Base-by-base conservation (phyloP, 2,329 filamentous ascomycete genomes). In the Leptographium galeiforme region DNA sequence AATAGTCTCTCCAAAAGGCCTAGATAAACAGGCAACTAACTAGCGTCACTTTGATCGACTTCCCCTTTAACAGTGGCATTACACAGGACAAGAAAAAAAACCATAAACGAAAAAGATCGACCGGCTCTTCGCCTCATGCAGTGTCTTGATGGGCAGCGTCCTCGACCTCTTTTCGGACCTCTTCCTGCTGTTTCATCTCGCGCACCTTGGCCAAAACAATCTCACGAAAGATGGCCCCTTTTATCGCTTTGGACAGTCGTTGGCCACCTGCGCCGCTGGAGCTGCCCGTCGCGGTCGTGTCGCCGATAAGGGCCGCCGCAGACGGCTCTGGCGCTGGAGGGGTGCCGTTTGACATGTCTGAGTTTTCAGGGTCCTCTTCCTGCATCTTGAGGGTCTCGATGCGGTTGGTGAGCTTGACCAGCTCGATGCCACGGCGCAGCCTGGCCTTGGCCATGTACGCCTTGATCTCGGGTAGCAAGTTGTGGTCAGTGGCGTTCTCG, bases 391-490 rank as follows among this genome's bases (percentile, higher is more conserved):
- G 84, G 36, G 87, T 79, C 67, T 95, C 89, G 72, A 98, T 97
- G 59, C 91, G 87, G 72, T 96, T 96, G 59, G 89, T 83, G 53
- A 98, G 81, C 72, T 95, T 96, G 75, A 97, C 87, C 64, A 95
- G 84, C 70, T 97, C 89, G 72, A 98, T 94, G 63, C 90, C 91
- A 59, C 91, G 86, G 68, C 86, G 86, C 61, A 98, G 85, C 57
- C 89, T 89, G 54, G 89, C 88, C 70, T 89, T 89, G 58, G 90
- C 85, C 70, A 94, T 89, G 74, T 93, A 95, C 51, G 89, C 85
- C 70, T 87, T 87, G 75, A 98, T 94, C 73, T 98, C 93, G 60
- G 93, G 93, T 68, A 98, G 73, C 79, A 98, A 79, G 76, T 98
- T 90, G 80, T 96, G 89, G 70, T 97, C 90, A 57, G 86, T 89